A percentile compares a stretch with the other conserved stretches of the same genome.
Conservation (phyloP, 2,329 filamentous ascomycete genomes). For the Microcyclospora tardicrescens region DNA sequence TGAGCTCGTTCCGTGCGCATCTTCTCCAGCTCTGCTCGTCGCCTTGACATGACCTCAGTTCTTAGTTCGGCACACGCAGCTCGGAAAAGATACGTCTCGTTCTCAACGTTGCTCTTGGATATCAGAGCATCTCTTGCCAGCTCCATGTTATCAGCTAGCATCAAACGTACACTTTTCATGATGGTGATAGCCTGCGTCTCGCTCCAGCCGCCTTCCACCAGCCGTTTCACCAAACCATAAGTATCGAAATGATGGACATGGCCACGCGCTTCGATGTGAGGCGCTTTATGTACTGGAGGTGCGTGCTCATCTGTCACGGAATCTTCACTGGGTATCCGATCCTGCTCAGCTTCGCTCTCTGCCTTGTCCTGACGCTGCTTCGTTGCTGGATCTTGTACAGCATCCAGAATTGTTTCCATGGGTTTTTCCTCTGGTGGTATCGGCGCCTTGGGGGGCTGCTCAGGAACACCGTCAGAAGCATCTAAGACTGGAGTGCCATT, state of each 20-base stretch:
- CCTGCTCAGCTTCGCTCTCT: conserved; percentile 1
- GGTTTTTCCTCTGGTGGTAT: conserved; percentile 10
- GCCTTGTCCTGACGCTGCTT: conserved; percentile 10
- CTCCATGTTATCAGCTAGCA: conserved; percentile 68
- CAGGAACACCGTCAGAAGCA: conserved; percentile 3
- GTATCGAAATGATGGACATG: conserved; percentile 97
- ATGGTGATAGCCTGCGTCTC: conserved; percentile 63
- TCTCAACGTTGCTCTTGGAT: conserved; percentile 85
- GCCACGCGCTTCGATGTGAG: conserved; percentile 56
- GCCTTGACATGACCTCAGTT: conserved; percentile 70
- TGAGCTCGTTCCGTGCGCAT: conserved; percentile 72
- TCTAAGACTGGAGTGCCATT: conserved; percentile 14
- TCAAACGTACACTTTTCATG: conserved; percentile 80
- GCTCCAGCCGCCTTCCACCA: conserved; percentile 59
- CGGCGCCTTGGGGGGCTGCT: background rate
- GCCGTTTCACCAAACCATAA: conserved; percentile 72
- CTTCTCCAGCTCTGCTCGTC: conserved; percentile 64
- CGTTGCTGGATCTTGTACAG: conserved; percentile 14
- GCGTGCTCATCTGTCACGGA: conserved; percentile 28
- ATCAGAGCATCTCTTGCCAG: conserved; percentile 69
- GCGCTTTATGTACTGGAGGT: conserved; percentile 34
- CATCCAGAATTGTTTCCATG: conserved; percentile 17
- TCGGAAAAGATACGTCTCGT: conserved; percentile 83
- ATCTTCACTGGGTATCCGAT: conserved; percentile 13
- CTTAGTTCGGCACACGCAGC: conserved; percentile 86